Evolutionary conservation across 768 basidiomycete genomes (phyloP).

Genomic region (Epithele typhae): DNA sequence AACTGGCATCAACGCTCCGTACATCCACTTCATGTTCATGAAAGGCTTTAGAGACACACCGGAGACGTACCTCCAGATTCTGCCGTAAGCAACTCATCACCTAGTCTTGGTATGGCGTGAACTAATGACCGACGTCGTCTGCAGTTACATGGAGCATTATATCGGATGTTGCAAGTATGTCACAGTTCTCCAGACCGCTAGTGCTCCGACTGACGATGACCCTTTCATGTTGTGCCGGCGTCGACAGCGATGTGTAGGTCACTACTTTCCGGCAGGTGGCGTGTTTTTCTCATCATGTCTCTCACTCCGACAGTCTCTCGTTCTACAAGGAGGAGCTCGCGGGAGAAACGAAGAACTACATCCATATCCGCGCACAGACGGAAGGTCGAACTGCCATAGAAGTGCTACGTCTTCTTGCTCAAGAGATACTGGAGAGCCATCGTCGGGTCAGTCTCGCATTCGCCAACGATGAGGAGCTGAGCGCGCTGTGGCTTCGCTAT

Average conservation of each 20-base stretch:
- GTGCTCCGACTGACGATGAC: background rate
- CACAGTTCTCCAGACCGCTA: background rate
- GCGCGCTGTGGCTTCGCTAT: background rate
- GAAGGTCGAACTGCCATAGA: background rate
- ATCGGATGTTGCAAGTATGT: background rate
- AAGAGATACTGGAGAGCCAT: background rate
- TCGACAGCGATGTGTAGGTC: slow-evolving; percentile 8
- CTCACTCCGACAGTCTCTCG: slow-evolving; percentile 1
- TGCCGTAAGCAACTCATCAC: slow-evolving; percentile 23
- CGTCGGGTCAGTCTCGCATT: background rate
- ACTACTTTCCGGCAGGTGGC: background rate
- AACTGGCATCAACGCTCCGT: slow-evolving; percentile 33
- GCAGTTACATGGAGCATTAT: background rate
- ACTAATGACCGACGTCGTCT: too few relatives aligned
- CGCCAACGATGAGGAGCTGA: background rate
- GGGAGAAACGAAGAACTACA: slow-evolving; percentile 14
- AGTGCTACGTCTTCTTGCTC: slow-evolving; percentile 2
- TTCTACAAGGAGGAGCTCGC: slow-evolving; percentile 14
- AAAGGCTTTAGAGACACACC: slow-evolving; percentile 24
- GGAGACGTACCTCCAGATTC: slow-evolving; percentile 30
- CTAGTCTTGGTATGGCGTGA: background rate
- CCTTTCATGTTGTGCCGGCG: background rate
- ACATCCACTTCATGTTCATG: slow-evolving; percentile 25
- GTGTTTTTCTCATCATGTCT: background rate
- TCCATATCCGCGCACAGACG: slow-evolving; percentile 4